Evolutionary conservation across 1,284 basidiomycete species (phyloP).

Genomic region (Mycena citricolor): DNA sequence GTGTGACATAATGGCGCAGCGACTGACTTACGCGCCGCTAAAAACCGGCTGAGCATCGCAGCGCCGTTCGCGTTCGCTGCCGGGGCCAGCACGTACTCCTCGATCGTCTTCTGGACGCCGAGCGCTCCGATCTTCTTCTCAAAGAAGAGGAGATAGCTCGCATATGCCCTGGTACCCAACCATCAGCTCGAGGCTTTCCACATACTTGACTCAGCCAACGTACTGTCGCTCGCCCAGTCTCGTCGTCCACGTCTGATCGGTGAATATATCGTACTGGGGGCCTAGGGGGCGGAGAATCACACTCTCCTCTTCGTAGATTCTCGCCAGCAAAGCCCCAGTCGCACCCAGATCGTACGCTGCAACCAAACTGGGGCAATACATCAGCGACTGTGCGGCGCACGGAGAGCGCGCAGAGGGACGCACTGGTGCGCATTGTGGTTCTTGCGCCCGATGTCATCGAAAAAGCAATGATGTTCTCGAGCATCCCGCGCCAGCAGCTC

Average conservation of each 20-base stretch:
- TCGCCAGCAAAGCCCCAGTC: slow-evolving; percentile 47
- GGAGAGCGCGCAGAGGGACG: no score
- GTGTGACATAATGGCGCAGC: no score
- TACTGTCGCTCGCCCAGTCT: slow-evolving; percentile 57
- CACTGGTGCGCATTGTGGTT: no score
- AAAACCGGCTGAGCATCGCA: slow-evolving; percentile 56
- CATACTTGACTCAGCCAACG: slow-evolving; percentile 19
- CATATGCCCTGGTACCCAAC: slow-evolving; percentile 38
- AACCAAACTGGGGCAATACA: slow-evolving; percentile 44
- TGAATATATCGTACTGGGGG: slow-evolving; percentile 36
- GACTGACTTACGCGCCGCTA: slow-evolving; percentile 56
- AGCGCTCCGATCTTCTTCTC: slow-evolving; percentile 41
- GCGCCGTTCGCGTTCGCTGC: slow-evolving; percentile 45
- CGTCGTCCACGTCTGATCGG: slow-evolving; percentile 52
- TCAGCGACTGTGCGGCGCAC: no score
- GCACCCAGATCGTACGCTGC: slow-evolving; percentile 70
- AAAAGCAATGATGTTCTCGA: no score
- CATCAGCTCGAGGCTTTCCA: no score
- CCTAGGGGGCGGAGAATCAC: slow-evolving; percentile 16
- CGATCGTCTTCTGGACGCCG: slow-evolving; percentile 45
- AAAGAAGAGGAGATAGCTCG: slow-evolving; percentile 58
- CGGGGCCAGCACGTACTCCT: slow-evolving; percentile 54
- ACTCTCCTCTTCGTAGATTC: slow-evolving; percentile 49
- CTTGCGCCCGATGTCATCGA: no score
- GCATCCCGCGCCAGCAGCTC: no score